Evolutionary conservation across 2,329 filamentous ascomycete species (phyloP).

Genomic region (Colletotrichum tamarilloi): DNA sequence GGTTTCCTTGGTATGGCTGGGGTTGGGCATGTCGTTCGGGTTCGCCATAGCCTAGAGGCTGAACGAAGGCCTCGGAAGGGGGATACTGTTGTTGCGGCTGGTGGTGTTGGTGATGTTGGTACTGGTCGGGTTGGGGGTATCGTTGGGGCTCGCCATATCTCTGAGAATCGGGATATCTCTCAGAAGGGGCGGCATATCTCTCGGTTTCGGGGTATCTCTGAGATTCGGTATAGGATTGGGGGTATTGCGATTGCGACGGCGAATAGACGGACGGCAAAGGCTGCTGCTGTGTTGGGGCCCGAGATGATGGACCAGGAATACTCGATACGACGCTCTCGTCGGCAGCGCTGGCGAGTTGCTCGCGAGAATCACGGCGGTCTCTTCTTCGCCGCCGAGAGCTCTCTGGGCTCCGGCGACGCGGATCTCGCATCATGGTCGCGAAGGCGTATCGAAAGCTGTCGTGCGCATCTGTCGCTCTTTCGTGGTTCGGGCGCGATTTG

Average conservation of each 20-base stretch:
- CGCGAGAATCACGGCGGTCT: conserved; percentile 34
- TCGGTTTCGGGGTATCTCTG: conserved; percentile 37
- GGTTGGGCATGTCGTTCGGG: conserved; percentile 24
- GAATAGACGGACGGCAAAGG: conserved; percentile 16
- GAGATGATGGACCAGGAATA: conserved; percentile 14
- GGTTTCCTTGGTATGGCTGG: conserved; percentile 28
- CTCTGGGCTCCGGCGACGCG: conserved; percentile 67
- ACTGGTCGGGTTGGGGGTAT: conserved; percentile 35
- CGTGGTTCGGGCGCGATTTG: neutral
- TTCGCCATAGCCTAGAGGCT: conserved; percentile 16
- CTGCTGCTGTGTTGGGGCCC: conserved; percentile 11
- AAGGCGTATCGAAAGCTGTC: conserved; percentile 28
- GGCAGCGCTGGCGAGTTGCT: conserved; percentile 22
- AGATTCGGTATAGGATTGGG: conserved; percentile 34
- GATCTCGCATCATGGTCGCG: conserved; percentile 63
- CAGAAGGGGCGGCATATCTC: conserved; percentile 5
- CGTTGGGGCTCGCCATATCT: conserved; percentile 23
- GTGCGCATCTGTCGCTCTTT: conserved; percentile 30
- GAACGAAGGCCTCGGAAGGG: conserved; percentile 8
- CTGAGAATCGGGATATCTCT: conserved; percentile 24
- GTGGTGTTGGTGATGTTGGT: conserved; percentile 33
- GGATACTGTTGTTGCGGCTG: conserved; percentile 24
- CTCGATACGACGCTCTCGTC: conserved; percentile 14
- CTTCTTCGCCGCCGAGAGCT: conserved; percentile 61
- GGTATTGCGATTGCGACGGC: conserved; percentile 41